phyloP scores from a whole-genome alignment of 2,329 filamentous ascomycete species.

The Ascochyta pisi region DNA sequence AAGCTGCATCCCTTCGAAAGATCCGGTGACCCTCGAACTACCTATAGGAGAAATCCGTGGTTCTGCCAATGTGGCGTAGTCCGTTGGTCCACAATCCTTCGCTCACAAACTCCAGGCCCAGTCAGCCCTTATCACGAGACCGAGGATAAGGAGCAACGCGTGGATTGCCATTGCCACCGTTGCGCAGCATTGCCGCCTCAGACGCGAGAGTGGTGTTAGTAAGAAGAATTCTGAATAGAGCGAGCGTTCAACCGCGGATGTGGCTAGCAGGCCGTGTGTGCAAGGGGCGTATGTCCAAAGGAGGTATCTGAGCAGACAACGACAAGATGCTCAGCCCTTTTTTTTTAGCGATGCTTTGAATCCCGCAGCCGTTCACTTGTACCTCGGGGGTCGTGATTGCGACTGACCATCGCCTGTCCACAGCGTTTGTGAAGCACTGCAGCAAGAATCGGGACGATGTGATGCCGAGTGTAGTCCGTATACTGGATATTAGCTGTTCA shows the following conservation, averaged over 20 bases:
- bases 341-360: background rate
- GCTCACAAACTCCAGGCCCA: background rate
- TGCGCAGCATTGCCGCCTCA: slow-evolving; percentile 9
- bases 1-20: background rate
- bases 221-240: slow-evolving; percentile 5
- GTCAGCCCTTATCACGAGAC: background rate
- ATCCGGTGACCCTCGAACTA: background rate
- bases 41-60: background rate
- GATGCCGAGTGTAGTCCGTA: slow-evolving; percentile 4
- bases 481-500: background rate
- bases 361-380: background rate
- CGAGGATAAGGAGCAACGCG: background rate
- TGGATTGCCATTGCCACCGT: slow-evolving; percentile 1
- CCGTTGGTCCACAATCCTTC: slow-evolving; percentile 3
- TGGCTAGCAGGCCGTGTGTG: background rate
- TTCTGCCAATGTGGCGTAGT: slow-evolving; percentile 6
- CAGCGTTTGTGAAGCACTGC: background rate
- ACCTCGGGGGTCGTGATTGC: background rate
- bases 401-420: background rate
- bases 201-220: background rate
- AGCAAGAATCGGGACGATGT: background rate
- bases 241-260: background rate
- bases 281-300: slow-evolving; percentile 7
- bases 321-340: background rate
- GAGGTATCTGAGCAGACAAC: background rate